phyloP scores from a whole-genome alignment of 1,284 basidiomycete species.

The Mrakiaceae sp. region DNA sequence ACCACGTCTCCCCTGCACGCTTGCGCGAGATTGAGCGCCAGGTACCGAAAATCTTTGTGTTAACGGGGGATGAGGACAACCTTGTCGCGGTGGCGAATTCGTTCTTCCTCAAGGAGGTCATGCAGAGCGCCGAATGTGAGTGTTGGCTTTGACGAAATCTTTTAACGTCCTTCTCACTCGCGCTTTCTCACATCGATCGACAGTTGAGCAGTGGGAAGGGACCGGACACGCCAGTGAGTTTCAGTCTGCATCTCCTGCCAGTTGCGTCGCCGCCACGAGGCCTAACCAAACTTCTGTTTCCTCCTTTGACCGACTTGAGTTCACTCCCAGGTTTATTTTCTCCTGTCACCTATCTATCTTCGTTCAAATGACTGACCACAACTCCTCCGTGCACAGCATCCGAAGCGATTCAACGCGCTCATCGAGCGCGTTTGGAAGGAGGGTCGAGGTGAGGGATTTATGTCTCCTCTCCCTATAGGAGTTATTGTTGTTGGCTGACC shows the following conservation, averaged over 20 bases:
- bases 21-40: conserved; percentile 1
- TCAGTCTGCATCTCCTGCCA: not conserved
- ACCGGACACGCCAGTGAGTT: conserved; percentile 4
- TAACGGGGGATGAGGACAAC: conserved; percentile 8
- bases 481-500: no score
- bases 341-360: not conserved
- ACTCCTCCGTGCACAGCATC: not conserved
- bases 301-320: not conserved
- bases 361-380: not conserved
- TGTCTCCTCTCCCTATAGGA: no score
- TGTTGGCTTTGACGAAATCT: not conserved
- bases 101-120: not conserved
- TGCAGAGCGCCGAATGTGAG: not conserved
- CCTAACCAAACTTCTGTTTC: not conserved
- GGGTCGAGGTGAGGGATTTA: not conserved
- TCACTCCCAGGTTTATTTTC: not conserved
- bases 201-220: not conserved
- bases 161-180: not conserved
- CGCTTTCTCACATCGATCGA: not conserved
- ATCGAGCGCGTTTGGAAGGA: conserved; percentile 5
- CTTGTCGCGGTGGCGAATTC: conserved; percentile 1
- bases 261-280: not conserved
- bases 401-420: conserved; percentile 12
- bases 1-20: conserved; percentile 12
- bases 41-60: conserved; percentile 2